These are phyloP conservation scores for Onygena corvina DNA, from an alignment of 2,329 filamentous ascomycete species.

Conservation along the genomic window DNA sequence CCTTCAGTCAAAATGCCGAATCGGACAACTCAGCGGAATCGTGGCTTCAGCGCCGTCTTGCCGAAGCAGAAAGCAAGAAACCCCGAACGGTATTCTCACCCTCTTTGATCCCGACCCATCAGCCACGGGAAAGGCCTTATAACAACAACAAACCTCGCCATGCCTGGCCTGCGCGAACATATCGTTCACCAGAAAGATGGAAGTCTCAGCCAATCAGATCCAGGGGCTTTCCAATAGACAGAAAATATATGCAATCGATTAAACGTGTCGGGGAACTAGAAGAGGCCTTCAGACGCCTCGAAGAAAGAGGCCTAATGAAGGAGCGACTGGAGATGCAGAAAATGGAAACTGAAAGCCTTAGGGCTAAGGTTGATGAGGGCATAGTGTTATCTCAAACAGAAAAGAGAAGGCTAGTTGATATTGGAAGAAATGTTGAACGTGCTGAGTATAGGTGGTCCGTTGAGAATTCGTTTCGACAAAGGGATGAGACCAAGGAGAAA, in stretches of 20 bases:
- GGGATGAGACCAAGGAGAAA: not conserved
- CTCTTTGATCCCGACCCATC: not conserved
- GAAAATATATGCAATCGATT: not conserved
- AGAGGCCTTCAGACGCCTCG: constrained; percentile 6
- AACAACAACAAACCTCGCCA: not conserved
- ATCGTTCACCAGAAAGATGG: too few relatives aligned
- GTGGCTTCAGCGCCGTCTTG: not conserved
- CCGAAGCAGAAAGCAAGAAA: constrained; percentile 1
- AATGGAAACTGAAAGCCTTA: constrained; percentile 7
- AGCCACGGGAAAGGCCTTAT: not conserved
- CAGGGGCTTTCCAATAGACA: not conserved
- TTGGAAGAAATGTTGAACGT: constrained; percentile 7
- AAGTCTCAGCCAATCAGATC: not conserved
- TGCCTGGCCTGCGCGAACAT: not conserved
- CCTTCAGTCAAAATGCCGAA: not conserved
- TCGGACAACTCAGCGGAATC: not conserved
- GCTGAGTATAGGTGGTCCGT: not conserved
- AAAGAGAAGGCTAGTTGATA: constrained; percentile 6
- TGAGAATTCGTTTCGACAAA: not conserved
- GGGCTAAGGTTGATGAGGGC: not conserved
- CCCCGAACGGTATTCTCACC: not conserved
- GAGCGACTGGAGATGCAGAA: not conserved
- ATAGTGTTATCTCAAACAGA: not conserved
- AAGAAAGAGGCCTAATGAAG: constrained; percentile 3
- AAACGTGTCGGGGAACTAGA: not conserved